Conservation (phyloP, 164 flowering plant genomes). For the Kalanchoe fedtschenkoi region DNA sequence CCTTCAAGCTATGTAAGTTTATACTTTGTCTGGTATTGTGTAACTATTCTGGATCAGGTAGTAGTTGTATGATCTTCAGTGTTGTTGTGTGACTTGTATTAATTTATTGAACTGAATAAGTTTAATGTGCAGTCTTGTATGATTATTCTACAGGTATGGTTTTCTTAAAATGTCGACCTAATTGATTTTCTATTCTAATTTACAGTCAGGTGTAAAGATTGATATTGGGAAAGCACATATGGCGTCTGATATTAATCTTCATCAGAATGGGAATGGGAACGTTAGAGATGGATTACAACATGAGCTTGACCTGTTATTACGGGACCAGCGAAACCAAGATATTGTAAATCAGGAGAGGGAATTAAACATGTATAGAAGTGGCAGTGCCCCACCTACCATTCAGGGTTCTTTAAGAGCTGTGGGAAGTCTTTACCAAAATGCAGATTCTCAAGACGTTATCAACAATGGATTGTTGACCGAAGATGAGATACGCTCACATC, state of each 20-base stretch:
- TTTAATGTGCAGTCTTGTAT: too few species aligned
- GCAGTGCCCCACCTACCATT: constrained; percentile 91
- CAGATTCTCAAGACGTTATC: constrained; percentile 14
- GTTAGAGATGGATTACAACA: constrained; percentile 35
- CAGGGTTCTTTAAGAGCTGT: constrained; percentile 68
- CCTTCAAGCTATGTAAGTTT: too few species aligned
- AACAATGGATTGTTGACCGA: constrained; percentile 31
- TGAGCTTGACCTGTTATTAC: constrained; percentile 46
- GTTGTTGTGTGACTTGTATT: too few species aligned
- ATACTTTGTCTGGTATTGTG: too few species aligned
- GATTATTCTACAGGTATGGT: too few species aligned
- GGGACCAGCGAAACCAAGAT: constrained; percentile 23
- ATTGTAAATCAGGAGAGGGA: constrained; percentile 35
- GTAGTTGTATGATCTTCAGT: too few species aligned
- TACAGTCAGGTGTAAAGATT: constrained; percentile 3
- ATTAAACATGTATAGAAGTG: constrained; percentile 54
- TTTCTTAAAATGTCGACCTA: background rate
- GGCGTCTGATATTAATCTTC: constrained; percentile 23
- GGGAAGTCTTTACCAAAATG: constrained; percentile 33
- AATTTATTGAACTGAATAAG: too few species aligned
- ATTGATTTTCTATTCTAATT: background rate
- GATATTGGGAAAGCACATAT: constrained; percentile 25
- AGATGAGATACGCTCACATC: constrained; percentile 67
- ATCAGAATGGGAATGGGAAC: constrained; percentile 25
- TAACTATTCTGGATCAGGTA: too few species aligned